A percentile compares a stretch with the other conserved stretches of the same genome.
These are phyloP conservation scores for Eucalyptus erythrocorys DNA, from an alignment of 345 rosid species.

Conservation along the genomic window DNA sequence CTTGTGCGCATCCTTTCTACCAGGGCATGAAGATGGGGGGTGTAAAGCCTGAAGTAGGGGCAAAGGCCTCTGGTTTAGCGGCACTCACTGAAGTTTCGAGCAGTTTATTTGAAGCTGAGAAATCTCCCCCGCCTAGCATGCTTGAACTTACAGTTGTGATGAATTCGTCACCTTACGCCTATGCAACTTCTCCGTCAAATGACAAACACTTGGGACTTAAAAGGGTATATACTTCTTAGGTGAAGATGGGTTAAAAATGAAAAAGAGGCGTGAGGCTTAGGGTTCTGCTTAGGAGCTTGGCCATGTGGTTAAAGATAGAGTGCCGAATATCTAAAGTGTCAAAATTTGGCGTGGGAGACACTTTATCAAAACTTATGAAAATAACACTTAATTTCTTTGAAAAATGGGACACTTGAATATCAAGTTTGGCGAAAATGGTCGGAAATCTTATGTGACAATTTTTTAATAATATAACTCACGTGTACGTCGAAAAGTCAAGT, in stretches of 20 bases:
- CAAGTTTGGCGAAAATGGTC: accelerated
- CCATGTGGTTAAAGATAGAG: slow-evolving; percentile 1
- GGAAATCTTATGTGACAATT: no score
- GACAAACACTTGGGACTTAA: neutral
- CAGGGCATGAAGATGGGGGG: neutral
- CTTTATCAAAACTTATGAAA: no score
- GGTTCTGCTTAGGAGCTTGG: neutral
- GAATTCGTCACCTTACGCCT: slow-evolving; percentile 34
- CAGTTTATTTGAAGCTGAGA: slow-evolving; percentile 28
- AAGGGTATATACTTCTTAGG: neutral
- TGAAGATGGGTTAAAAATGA: neutral
- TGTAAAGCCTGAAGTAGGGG: neutral
- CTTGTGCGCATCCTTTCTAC: slow-evolving; percentile 38
- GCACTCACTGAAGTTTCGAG: slow-evolving; percentile 21
- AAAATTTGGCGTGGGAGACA: accelerated
- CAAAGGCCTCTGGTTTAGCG: neutral
- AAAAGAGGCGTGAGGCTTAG: slow-evolving; percentile 19
- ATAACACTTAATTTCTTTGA: accelerated
- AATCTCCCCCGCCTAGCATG: slow-evolving; percentile 28
- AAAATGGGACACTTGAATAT: no score
- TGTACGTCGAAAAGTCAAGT: no score
- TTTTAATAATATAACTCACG: no score
- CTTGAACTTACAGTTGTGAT: slow-evolving; percentile 34
- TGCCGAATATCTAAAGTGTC: accelerated
- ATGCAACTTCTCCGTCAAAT: slow-evolving; percentile 18